phyloP scores from a whole-genome alignment of 164 flowering plant genomes.

The Magnolia officinalis region DNA sequence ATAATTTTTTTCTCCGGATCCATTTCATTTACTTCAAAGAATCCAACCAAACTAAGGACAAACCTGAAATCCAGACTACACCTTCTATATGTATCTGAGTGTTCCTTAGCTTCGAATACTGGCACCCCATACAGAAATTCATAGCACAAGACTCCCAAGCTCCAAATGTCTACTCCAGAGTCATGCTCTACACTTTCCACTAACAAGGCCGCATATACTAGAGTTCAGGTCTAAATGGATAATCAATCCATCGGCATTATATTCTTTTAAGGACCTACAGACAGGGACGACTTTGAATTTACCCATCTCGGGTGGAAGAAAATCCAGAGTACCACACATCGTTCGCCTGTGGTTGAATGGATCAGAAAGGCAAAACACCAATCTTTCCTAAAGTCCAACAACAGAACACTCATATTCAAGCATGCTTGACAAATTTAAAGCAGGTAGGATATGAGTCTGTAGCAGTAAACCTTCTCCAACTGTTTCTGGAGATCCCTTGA shows the following conservation, averaged over 20 bases:
- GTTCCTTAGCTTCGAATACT: too few species aligned
- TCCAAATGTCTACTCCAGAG: constrained; percentile 96
- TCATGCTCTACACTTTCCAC: constrained; percentile 98
- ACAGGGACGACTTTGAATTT: constrained; percentile 18
- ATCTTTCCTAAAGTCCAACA: constrained; percentile 38
- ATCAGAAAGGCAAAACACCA: constrained; percentile 55
- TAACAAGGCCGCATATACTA: constrained; percentile 11
- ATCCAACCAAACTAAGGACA: too few species aligned
- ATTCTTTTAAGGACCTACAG: not conserved
- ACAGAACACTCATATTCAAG: constrained; percentile 28
- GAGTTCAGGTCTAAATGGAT: too few species aligned
- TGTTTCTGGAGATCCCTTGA: constrained; percentile 35
- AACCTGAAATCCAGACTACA: too few species aligned
- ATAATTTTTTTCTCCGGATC: too few species aligned
- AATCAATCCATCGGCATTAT: too few species aligned
- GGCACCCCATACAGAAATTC: constrained; percentile 70
- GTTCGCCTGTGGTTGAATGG: constrained; percentile 84
- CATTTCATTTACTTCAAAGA: too few species aligned
- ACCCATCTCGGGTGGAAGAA: constrained; percentile 99
- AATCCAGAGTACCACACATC: constrained; percentile 97
- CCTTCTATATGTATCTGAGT: too few species aligned
- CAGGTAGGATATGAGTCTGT: constrained; percentile 17
- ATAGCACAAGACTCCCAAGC: constrained; percentile 88
- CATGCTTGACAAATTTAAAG: constrained; percentile 13
- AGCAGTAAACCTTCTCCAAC: constrained; percentile 30